Base-by-base conservation (phyloP, 495 filamentous ascomycete genomes). In the Penicillium roqueforti region DNA sequence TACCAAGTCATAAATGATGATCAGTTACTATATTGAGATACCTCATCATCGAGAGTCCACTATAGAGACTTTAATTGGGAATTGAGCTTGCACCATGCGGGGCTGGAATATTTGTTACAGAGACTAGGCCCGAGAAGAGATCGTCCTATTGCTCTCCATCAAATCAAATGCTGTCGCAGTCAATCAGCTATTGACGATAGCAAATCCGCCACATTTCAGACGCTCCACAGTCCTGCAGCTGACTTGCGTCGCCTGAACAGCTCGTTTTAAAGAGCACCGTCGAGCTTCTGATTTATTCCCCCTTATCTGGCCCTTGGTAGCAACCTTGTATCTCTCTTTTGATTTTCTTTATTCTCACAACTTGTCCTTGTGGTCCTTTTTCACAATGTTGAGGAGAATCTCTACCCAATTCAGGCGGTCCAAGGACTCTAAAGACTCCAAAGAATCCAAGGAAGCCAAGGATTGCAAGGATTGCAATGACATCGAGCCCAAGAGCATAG, bases 351-450 rank as follows among this genome's bases (percentile, higher is more conserved):
- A n/a, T 51, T 54, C 48, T 63, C 25, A 4, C 38, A 53, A 23
- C 25, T 36, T 41, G 34, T 50, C 60, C 25, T 48, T 56, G 46
- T 40, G 28, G 43, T 51, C 47, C 60, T 54, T 29, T 48, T 56
- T 59, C 63, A 70, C 58, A 47, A 75, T 75, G 72, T 70, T 81
- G 67, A 73, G 77, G 45, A 75, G 75, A 61, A 67, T 80, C 54
- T 81, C 79, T 39, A 74, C 75, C n/a, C 72, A 61, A 4, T 80
- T 82, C 66, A 78, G 70, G 60, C 74, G 72, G 65, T 69, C 70
- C 23, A 50, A 50, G 29, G 44, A 46, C 9, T 29, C 47, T 55
- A 79, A 74, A 63, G 74, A 73, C 39, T 51, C 63, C 53, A 75
- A 69, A 63, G 74, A 73, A 41, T 52, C 63, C 49, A 75, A 68